Evolutionary conservation across 768 basidiomycete species (phyloP), one percentile per base, ranked within the genome.

Genomic region (Boletus rubroflammeus): DNA sequence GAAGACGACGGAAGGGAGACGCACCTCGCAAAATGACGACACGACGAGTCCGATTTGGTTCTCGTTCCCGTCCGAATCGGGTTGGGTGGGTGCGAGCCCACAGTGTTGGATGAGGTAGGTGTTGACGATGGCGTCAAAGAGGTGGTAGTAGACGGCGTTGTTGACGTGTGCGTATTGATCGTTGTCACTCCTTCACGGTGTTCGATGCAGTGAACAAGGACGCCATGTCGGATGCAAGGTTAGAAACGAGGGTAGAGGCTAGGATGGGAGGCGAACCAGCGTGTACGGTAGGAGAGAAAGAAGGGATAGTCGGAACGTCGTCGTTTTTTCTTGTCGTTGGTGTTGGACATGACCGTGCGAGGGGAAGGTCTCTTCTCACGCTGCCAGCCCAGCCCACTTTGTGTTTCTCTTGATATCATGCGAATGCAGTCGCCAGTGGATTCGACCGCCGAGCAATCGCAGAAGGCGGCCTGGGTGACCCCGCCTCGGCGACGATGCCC

Each of bases 91-190:
- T 3, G 75, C 64, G 36, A 84, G 75, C 11, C 75, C 78, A 59
- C 88, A 91, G 31, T 76, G 73, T 50, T 80, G 73, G 35, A 90
- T 83, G 56, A 91, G 82, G 69, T 89, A 93, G 9, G 85, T 79
- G 67, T 92, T 93, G 69, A 92, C 75, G 62, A 90, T 75, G 5
- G 89, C 88, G 71, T 92, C 90, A 70, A 91, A 88, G 52, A 89
- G 76, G 62, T 88, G 86, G 64, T 89, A 88, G 70, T 90, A 93
- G 15, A 90, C 72, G 0, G 86, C 78, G 68, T 92, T 93, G 72
- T 92, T 91, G 63, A 91, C 74, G 56, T 92, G 90, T 13, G 81
- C 78, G 64, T 92, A 92, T 61, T 90, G 88, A 74, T 92, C 90
- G 62, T 91, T 92, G 76, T 92, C 90, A 61, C 80, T 88, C 90